Base-by-base conservation (phyloP, 352 stramenopile species). In the Globisporangium mamillatum region DNA sequence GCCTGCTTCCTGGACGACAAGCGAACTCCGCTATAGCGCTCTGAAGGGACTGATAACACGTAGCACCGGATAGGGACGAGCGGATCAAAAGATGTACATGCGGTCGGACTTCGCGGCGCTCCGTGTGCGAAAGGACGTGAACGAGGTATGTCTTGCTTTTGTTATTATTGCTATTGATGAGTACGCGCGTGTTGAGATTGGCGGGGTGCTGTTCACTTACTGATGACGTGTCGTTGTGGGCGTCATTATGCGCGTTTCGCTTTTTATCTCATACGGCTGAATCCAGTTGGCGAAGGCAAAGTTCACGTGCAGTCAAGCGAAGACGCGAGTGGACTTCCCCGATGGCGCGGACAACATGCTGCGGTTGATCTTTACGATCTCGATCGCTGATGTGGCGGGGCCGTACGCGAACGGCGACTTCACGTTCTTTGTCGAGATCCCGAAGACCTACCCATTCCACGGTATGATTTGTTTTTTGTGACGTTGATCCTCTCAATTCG, bases 371-470 rank as follows among this genome's bases (percentile, higher is more conserved):
- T 92, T 95, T 72, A 83, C 78, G 55, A 93, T 95, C 63, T 85
- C 86, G 12, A 88, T 95, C 56, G 80, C 77, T 2, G 86, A 94
- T 62, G 71, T 88, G 5, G 78, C 78, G 4, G 83, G 86, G 0
- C 84, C 88, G n/a, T 95, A 88, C 63, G 84, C 82, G 54, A 93
- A 95, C 69, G 88, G 88, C 1, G 86, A 95, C 59, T 95, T 93
- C 60, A 92, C 78, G 16, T 95, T 95, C 69, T 89, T 89, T 61
- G 84, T 95, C 18, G 82, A 94, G 61, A 95, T 95, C 63, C 88
- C 88, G 48, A 92, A 90, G 78, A 91, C 86, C 34, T 95, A 95
- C 71, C 88, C 88, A 0, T 95, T 95, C 66, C 84, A 94, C 60
- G 75, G 88, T 95, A 79, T 64, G 76, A 24, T 4, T 22, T 25